Base-by-base conservation (phyloP, 352 stramenopile genomes). In the Globisporangium ultimum region DNA sequence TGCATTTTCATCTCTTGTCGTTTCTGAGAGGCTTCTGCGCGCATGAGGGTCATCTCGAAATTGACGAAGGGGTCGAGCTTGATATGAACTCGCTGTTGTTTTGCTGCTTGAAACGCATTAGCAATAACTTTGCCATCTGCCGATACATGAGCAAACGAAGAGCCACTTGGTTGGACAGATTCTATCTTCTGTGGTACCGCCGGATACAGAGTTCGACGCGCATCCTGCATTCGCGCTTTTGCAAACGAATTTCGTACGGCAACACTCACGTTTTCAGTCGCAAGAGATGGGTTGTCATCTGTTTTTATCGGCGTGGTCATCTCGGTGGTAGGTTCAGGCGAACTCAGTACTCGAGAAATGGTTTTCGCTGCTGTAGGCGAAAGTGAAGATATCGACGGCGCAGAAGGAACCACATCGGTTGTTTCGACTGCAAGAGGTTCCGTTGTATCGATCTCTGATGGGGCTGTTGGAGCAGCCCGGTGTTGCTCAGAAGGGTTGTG, bases 1-100 rank as follows among this genome's bases (percentile, higher is more conserved):
- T 86, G 78, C 84, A 93, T 93, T 59, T 91, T 93, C 56, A 78
- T 80, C 53, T 91, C 80, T 66, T 93, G 80, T 3, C 80, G 76
- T 58, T 91, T 93, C 57, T 93, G 80, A 11, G 81, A 83, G 17
- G 81, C 80, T 54, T 89, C 82, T 3, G 81, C 77, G 42, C 77
- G 76, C 71, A 93, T 69, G 17, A 93, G 68, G 42, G 84, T 93
- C 67, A 91, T 91, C 58, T 93, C 84, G 32, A 88, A 93, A 60
- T 91, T 93, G 22, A 86, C 67, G 45, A 90, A 87, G 17, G 84
- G 84, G 47, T 93, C 84, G 21, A 93, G 55, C 61, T 91, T 91
- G 41, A 93, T 86, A 34, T 70, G 80, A 34, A 91, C 70, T 36
- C 71, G 65, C 41, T 84, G 74, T 52, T 78, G 78, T 20, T 42